phyloP scores from a whole-genome alignment of 345 rosid species.

The Populus nigra region DNA sequence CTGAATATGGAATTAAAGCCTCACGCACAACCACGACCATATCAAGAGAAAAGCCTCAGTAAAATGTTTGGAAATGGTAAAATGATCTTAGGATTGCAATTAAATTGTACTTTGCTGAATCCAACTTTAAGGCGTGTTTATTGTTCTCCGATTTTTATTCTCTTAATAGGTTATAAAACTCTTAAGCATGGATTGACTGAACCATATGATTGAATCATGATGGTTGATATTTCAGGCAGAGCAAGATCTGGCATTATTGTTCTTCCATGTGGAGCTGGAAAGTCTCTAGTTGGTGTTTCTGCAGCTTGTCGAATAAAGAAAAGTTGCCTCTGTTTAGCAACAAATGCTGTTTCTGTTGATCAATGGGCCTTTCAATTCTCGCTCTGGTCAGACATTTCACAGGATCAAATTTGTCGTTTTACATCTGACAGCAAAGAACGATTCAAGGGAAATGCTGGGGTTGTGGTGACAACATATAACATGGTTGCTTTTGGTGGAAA shows the following conservation, averaged over 20 bases:
- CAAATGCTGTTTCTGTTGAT: constrained; percentile 98
- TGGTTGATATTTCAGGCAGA: constrained; percentile 51
- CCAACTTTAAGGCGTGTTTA: background rate
- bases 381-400: constrained; percentile 87
- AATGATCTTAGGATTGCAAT: background rate
- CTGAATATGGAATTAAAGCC: constrained; percentile 89
- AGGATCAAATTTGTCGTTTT: constrained; percentile 87
- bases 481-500: constrained; percentile 99
- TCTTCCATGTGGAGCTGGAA: constrained; percentile 98
- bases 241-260: constrained; percentile 98
- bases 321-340: constrained; percentile 96
- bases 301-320: constrained; percentile 88
- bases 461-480: constrained; percentile 92
- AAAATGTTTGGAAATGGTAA: constrained; percentile 99
- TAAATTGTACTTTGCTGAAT: background rate
- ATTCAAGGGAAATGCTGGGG: constrained; percentile 95
- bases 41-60: constrained; percentile 95
- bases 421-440: constrained; percentile 98
- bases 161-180: background rate
- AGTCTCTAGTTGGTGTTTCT: constrained; percentile 93
- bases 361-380: constrained; percentile 97
- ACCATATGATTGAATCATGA: background rate
- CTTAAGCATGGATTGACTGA: background rate
- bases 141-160: background rate
- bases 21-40: constrained; percentile 93